phyloP scores from a whole-genome alignment of 2,329 filamentous ascomycete species.

The Pseudogymnoascus sp. region DNA sequence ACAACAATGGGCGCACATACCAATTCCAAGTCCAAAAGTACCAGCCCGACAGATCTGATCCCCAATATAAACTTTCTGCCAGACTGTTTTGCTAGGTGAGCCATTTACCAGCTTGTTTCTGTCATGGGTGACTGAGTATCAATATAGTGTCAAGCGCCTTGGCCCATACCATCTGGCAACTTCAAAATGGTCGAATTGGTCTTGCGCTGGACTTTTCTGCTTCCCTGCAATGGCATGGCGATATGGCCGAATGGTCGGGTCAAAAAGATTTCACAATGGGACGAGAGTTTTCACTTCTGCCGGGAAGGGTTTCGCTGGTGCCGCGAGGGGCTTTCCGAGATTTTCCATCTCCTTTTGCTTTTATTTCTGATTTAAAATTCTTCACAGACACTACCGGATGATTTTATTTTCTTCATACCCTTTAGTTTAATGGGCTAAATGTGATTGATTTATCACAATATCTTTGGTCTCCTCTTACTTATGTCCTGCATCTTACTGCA shows the following conservation, averaged over 20 bases:
- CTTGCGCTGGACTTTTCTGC: not conserved
- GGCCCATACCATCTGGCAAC: not conserved
- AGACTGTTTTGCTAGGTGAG: not conserved
- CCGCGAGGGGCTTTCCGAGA: not conserved
- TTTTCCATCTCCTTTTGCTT: not conserved
- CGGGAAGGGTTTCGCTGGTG: not conserved
- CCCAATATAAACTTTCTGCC: not conserved
- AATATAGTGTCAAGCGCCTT: not conserved
- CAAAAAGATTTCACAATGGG: not conserved
- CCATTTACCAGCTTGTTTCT: not conserved
- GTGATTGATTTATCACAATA: not conserved
- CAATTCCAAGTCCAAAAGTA: too few relatives aligned
- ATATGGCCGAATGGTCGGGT: not conserved
- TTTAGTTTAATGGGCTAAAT: not conserved
- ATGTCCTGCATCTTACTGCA: not conserved
- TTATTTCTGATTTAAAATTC: not conserved
- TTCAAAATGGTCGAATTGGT: not conserved
- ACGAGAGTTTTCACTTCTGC: not conserved
- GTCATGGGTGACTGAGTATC: not conserved
- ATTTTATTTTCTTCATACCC: not conserved
- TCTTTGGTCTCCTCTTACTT: not conserved
- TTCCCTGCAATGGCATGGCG: not conserved
- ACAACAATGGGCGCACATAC: too few relatives aligned
- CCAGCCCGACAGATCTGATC: too few relatives aligned
- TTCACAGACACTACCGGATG: not conserved